Evolutionary conservation across 768 basidiomycete genomes (phyloP).

Genomic region (Termitomyces sp.): DNA sequence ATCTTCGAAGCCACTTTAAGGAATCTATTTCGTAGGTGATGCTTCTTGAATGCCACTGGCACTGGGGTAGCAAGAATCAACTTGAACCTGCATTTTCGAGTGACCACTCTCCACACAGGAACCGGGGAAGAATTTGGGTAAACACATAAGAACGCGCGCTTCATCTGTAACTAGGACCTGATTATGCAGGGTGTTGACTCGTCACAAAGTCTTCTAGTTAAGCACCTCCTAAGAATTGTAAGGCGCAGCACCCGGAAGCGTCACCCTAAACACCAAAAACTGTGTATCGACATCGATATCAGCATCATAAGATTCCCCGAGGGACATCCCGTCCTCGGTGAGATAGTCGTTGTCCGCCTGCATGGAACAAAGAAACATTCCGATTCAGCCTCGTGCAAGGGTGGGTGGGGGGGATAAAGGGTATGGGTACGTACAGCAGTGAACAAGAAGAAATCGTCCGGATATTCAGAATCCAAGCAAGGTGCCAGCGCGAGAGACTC

Average conservation of each 20-base stretch:
- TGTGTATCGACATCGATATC: slow-evolving; percentile 59
- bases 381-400: not conserved
- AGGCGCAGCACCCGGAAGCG: slow-evolving; percentile 37
- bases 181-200: not conserved
- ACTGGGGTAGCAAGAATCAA: no score
- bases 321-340: slow-evolving; percentile 47
- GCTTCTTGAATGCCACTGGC: no score
- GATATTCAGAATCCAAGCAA: slow-evolving; percentile 42
- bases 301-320: slow-evolving; percentile 49
- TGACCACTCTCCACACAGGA: no score
- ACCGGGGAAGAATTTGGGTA: no score
- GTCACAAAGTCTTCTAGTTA: not conserved
- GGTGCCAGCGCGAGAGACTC: slow-evolving; percentile 62
- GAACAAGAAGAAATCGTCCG: slow-evolving; percentile 68
- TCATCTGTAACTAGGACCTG: no score
- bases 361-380: no score
- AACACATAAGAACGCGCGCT: no score
- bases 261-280: slow-evolving; percentile 58
- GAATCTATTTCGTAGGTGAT: no score
- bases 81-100: no score
- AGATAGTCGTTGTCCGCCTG: slow-evolving; percentile 66
- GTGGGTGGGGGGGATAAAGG: not conserved
- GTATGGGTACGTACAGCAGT: slow-evolving; percentile 45
- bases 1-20: no score
- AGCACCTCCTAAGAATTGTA: not conserved